Conservation (phyloP, 306 rosid genomes). For the Albizia julibrissin region DNA sequence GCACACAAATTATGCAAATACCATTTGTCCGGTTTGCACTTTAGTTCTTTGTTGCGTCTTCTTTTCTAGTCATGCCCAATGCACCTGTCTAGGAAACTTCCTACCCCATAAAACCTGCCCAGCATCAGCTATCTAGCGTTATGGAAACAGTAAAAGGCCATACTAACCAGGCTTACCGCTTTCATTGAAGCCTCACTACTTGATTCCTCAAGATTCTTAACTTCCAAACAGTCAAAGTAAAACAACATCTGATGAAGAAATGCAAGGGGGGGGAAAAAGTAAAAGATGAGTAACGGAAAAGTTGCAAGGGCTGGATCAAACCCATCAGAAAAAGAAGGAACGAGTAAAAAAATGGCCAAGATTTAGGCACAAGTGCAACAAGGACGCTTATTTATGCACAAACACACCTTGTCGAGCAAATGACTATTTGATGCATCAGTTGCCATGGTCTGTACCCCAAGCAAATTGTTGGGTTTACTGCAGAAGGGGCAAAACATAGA, state of each 20-base stretch:
- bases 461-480: conserved; percentile 44
- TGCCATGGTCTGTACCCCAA: conserved; percentile 85
- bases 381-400: conserved; percentile 16
- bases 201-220: conserved; percentile 50
- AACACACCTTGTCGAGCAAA: conserved; percentile 72
- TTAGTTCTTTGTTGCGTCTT: conserved; percentile 3
- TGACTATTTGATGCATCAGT: conserved; percentile 70
- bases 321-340: conserved; percentile 7
- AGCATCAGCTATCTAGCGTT: neutral
- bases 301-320: conserved; percentile 18
- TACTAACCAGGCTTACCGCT: conserved; percentile 51
- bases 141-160: conserved; percentile 23
- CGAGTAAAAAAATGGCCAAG: conserved; percentile 8
- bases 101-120: conserved; percentile 15
- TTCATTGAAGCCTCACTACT: conserved; percentile 41
- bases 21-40: neutral
- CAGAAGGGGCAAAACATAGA: conserved; percentile 83
- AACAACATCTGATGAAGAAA: conserved; percentile 59
- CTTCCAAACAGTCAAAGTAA: conserved; percentile 65
- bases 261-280: conserved; percentile 18
- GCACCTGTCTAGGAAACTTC: neutral
- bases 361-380: conserved; percentile 29
- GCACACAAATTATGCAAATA: neutral
- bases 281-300: conserved; percentile 23
- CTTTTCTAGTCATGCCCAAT: neutral